These are phyloP conservation scores for Canavalia gladiata DNA, from an alignment of 306 rosid species.

Conservation along the genomic window DNA sequence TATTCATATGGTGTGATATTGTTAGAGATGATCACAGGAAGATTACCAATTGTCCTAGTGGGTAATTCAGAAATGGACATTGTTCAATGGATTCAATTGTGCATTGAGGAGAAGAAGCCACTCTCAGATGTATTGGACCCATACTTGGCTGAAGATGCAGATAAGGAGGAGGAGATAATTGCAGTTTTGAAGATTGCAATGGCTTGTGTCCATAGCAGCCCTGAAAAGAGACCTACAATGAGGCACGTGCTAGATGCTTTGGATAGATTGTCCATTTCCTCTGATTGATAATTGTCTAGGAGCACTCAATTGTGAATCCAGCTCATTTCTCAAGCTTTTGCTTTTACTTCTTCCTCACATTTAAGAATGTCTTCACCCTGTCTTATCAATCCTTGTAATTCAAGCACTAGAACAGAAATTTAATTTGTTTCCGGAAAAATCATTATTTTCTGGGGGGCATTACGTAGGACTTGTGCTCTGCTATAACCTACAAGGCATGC, in stretches of 20 bases:
- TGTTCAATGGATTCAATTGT: constrained; percentile 92
- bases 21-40: constrained; percentile 86
- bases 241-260: constrained; percentile 85
- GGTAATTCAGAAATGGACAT: constrained; percentile 90
- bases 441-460: constrained; percentile 30
- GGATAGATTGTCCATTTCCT: constrained; percentile 66
- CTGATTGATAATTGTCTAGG: constrained; percentile 57
- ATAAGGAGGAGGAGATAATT: constrained; percentile 82
- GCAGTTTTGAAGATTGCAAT: constrained; percentile 88
- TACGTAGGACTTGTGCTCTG: too few relatives aligned
- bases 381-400: constrained; percentile 48
- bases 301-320: constrained; percentile 42
- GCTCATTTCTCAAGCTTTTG: constrained; percentile 54
- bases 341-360: constrained; percentile 28
- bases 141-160: constrained; percentile 70
- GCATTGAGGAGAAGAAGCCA: constrained; percentile 95
- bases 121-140: constrained; percentile 87
- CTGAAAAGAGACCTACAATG: constrained; percentile 95
- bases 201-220: constrained; percentile 86
- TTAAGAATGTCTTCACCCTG: constrained; percentile 32
- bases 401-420: constrained; percentile 39
- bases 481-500: background rate
- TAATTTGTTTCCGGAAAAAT: constrained; percentile 46
- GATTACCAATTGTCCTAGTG: constrained; percentile 77
- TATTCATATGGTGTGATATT: constrained; percentile 93